These are phyloP conservation scores for Lolium multiflorum DNA, from an alignment of 176 grass and related monocot species.

Conservation along the genomic window DNA sequence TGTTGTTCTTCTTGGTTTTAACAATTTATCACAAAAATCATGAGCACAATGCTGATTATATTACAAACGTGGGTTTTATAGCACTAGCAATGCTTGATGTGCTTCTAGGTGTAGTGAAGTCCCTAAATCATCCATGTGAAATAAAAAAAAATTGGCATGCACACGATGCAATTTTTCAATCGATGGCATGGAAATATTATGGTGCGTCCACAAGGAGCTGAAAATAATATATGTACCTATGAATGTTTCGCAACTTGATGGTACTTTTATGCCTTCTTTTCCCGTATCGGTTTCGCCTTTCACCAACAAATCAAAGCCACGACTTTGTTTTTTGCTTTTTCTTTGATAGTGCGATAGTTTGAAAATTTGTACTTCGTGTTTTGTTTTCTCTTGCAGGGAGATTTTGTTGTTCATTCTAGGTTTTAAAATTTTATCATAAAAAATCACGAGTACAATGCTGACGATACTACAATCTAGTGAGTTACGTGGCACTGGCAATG, in stretches of 20 bases:
- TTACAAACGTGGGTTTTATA: too few relatives aligned
- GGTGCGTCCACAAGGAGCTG: neutral
- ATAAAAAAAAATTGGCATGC: neutral
- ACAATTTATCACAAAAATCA: too few relatives aligned
- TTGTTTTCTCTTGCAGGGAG: neutral
- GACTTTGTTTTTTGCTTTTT: too few relatives aligned
- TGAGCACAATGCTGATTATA: too few relatives aligned
- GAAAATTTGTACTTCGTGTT: neutral
- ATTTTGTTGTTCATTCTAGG: too few relatives aligned
- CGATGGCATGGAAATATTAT: neutral
- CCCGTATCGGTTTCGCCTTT: neutral
- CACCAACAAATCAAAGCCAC: neutral
- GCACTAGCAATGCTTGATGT: too few relatives aligned
- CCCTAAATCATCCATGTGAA: neutral
- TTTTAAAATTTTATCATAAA: too few relatives aligned
- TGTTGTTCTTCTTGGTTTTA: too few relatives aligned
- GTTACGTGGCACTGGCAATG: too few relatives aligned
- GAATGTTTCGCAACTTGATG: neutral
- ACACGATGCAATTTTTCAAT: neutral
- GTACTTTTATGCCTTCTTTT: neutral
- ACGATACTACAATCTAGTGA: too few relatives aligned
- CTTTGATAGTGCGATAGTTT: too few relatives aligned
- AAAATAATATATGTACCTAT: neutral
- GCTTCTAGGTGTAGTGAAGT: neutral
- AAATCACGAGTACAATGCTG: too few relatives aligned